These are phyloP conservation scores for Lentinula sp. DNA, from an alignment of 768 basidiomycete species.

Conservation along the genomic window DNA sequence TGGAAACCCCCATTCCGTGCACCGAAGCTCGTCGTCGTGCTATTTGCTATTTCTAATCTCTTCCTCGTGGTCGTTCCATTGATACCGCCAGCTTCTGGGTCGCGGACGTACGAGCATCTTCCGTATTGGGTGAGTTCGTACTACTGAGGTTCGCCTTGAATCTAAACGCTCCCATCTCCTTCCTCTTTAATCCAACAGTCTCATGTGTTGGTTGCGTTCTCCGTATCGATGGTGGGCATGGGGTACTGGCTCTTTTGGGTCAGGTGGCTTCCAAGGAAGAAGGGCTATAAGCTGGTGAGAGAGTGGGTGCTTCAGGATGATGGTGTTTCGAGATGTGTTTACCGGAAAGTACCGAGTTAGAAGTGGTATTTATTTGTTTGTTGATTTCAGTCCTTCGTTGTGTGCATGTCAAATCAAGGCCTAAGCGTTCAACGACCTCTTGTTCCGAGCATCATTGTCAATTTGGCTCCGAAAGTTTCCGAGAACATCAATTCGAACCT, in stretches of 20 bases:
- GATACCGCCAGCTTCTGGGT: conserved; percentile 51
- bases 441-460: too few species aligned
- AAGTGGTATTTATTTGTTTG: too few species aligned
- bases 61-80: conserved; percentile 60
- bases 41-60: conserved; percentile 62
- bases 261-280: conserved; percentile 40
- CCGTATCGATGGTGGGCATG: conserved; percentile 41
- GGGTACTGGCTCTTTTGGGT: conserved; percentile 54
- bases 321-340: conserved; percentile 50
- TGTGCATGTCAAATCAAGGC: too few species aligned
- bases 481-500: too few species aligned
- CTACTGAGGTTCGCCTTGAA: neutral
- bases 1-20: conserved; percentile 68
- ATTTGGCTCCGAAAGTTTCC: too few species aligned
- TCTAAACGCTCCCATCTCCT: neutral
- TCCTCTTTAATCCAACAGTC: conserved; percentile 23
- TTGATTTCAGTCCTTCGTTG: too few species aligned
- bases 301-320: conserved; percentile 47
- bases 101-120: conserved; percentile 46
- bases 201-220: conserved; percentile 42
- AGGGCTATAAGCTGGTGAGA: conserved; percentile 44
- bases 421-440: too few species aligned
- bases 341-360: conserved; percentile 29
- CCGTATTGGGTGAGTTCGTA: conserved; percentile 60
- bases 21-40: conserved; percentile 36